phyloP scores from a whole-genome alignment of 2,329 filamentous ascomycete genomes.

The Nectriaceae sp. region DNA sequence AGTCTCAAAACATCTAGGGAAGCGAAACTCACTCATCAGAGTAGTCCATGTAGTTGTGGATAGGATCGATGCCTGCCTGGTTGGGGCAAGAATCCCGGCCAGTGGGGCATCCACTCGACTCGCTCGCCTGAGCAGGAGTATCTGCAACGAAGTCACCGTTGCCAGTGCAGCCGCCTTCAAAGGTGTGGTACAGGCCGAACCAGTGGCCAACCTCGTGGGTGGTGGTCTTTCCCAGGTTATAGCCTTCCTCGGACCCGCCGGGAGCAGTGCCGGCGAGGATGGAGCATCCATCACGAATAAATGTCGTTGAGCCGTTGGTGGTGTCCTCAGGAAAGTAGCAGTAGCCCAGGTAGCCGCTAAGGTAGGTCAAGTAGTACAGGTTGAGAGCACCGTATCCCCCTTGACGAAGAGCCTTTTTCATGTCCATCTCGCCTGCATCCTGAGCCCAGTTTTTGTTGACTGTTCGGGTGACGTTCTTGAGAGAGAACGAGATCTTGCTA shows the following conservation, averaged over 20 bases:
- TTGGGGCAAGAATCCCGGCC: constrained; percentile 38
- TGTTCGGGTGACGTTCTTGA: constrained; percentile 42
- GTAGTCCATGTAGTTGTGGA: constrained; percentile 44
- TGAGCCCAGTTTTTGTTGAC: constrained; percentile 48
- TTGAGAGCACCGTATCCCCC: constrained; percentile 46
- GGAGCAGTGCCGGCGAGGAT: constrained; percentile 40
- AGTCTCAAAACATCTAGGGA: not conserved
- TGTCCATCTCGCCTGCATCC: constrained; percentile 37
- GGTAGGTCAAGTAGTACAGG: constrained; percentile 45
- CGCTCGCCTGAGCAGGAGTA: constrained; percentile 40
- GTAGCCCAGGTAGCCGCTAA: constrained; percentile 44
- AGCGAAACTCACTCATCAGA: constrained; percentile 40
- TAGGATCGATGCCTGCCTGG: constrained; percentile 34
- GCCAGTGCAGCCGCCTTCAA: constrained; percentile 42
- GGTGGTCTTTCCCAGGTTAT: constrained; percentile 34
- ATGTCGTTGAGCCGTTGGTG: constrained; percentile 31
- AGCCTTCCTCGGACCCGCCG: constrained; percentile 37
- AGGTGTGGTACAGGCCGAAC: constrained; percentile 51
- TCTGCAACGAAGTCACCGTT: constrained; percentile 42
- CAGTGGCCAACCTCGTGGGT: constrained; percentile 51
- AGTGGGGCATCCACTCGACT: constrained; percentile 38
- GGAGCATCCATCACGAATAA: constrained; percentile 43
- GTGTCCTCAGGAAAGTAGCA: constrained; percentile 47
- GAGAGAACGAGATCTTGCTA: constrained; percentile 44
- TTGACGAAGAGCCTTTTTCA: constrained; percentile 48